Percentiles rank a stretch among this genome's conserved stretches.
Conservation (phyloP, 2,329 filamentous ascomycete species). For the Pseudogymnoascus sp. region DNA sequence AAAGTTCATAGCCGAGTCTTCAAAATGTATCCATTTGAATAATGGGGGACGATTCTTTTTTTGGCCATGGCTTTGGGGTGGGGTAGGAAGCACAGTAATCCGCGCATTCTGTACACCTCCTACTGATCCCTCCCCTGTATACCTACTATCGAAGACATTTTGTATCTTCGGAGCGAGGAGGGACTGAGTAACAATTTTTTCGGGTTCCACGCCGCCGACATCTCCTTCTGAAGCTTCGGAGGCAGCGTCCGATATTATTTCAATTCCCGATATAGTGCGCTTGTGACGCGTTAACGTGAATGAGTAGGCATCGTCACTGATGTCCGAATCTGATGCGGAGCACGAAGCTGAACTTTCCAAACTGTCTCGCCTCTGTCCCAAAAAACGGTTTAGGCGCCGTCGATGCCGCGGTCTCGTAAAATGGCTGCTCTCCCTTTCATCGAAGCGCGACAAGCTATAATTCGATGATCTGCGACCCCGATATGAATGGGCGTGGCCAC, state of each 20-base stretch:
- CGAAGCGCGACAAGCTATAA: not conserved
- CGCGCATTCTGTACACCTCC: conserved; percentile 4
- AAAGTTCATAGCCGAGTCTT: conserved; percentile 9
- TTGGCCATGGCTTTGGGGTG: not conserved
- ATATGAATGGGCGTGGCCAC: not conserved
- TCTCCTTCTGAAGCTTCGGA: conserved; percentile 3
- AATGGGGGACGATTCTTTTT: conserved; percentile 1
- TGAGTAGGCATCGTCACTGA: conserved; percentile 5
- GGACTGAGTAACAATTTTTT: not conserved
- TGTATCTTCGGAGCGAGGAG: not conserved
- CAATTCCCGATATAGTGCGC: not conserved
- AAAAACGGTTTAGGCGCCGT: not conserved
- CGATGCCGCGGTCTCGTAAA: not conserved
- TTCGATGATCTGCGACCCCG: not conserved
- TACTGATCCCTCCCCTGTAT: conserved; percentile 6
- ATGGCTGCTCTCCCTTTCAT: not conserved
- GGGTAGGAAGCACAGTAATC: not conserved
- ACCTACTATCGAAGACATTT: conserved; percentile 4
- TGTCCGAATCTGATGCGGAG: not conserved
- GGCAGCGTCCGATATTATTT: not conserved
- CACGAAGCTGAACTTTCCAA: not conserved
- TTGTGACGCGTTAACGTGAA: conserved; percentile 5
- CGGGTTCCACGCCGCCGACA: not conserved
- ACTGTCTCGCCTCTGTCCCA: not conserved
- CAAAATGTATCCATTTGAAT: conserved; percentile 10